Evolutionary conservation across 2,329 filamentous ascomycete genomes (phyloP).

Genomic region (Thyridium curvatum): DNA sequence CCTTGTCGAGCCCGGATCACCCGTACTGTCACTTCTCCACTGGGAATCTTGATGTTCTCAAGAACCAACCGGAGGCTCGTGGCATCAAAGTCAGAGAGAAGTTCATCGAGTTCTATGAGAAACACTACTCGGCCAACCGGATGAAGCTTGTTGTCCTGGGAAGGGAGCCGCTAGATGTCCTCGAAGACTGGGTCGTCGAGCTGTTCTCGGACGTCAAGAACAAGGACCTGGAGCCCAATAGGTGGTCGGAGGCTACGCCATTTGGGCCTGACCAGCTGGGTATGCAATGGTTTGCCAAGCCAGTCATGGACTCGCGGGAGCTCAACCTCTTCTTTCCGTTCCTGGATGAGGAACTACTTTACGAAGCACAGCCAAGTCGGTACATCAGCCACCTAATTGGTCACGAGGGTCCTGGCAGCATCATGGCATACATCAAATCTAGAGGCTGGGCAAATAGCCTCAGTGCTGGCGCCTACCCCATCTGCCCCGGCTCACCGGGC

Average conservation of each 20-base stretch:
- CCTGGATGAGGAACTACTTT: constrained; percentile 74
- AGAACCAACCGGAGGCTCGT: constrained; percentile 70
- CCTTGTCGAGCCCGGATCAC: constrained; percentile 78
- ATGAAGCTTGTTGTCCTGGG: constrained; percentile 91
- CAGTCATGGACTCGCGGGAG: constrained; percentile 80
- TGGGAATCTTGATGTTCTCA: constrained; percentile 79
- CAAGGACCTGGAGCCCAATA: constrained; percentile 63
- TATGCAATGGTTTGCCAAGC: constrained; percentile 79
- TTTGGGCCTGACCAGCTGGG: constrained; percentile 43
- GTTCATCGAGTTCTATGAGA: constrained; percentile 87
- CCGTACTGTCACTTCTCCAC: constrained; percentile 91
- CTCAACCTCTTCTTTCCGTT: constrained; percentile 80
- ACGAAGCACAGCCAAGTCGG: constrained; percentile 73
- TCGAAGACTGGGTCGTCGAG: constrained; percentile 79
- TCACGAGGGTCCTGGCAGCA: constrained; percentile 87
- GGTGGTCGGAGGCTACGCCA: constrained; percentile 46
- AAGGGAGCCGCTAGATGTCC: constrained; percentile 70
- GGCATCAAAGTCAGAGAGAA: constrained; percentile 83
- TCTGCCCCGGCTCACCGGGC: constrained; percentile 72
- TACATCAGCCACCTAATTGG: constrained; percentile 88
- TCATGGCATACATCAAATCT: constrained; percentile 82
- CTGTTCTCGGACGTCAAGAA: constrained; percentile 77
- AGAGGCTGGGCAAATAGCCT: constrained; percentile 87
- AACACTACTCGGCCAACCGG: constrained; percentile 85
- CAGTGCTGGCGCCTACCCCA: constrained; percentile 66